phyloP scores from a whole-genome alignment of 768 basidiomycete species.

The Pisolithus tinctorius region DNA sequence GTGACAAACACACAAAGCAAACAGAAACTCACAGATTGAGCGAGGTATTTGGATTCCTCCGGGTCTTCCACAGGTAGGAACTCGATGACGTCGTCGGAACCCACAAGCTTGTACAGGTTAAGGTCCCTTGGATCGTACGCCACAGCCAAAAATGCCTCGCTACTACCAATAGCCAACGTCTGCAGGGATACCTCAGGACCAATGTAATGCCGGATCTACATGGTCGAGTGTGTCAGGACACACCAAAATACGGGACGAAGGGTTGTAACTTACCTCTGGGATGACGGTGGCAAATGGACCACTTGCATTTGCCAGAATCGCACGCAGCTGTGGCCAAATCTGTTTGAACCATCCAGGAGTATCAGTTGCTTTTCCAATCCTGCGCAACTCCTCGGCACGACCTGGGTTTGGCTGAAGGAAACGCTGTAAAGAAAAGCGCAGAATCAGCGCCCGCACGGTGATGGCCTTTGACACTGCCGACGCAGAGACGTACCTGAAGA shows the following conservation, averaged over 20 bases:
- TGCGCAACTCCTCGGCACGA: slow-evolving; percentile 13
- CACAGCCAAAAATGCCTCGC: too few species aligned
- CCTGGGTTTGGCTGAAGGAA: slow-evolving; percentile 11
- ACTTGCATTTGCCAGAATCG: slow-evolving; percentile 14
- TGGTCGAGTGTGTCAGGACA: not conserved
- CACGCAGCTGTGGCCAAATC: slow-evolving; percentile 13
- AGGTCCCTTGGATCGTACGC: too few species aligned
- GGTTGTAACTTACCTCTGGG: slow-evolving; percentile 9
- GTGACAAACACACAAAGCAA: too few species aligned
- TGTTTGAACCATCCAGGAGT: slow-evolving; percentile 13
- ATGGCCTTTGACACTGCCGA: not conserved
- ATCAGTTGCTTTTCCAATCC: not conserved
- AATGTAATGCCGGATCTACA: slow-evolving; percentile 12
- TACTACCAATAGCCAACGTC: too few species aligned
- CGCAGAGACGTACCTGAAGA: slow-evolving; percentile 1
- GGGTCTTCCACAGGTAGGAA: too few species aligned
- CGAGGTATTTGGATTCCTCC: too few species aligned
- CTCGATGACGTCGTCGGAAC: too few species aligned
- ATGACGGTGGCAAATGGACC: slow-evolving; percentile 18
- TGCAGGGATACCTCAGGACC: slow-evolving; percentile 1
- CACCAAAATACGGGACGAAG: not conserved
- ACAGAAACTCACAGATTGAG: too few species aligned
- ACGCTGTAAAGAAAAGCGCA: slow-evolving; percentile 1
- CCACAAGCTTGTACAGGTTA: too few species aligned
- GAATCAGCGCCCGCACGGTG: not conserved